These are phyloP conservation scores for Acanthamoeba castellanii DNA, from an alignment of 208 protist species.

Conservation along the genomic window DNA sequence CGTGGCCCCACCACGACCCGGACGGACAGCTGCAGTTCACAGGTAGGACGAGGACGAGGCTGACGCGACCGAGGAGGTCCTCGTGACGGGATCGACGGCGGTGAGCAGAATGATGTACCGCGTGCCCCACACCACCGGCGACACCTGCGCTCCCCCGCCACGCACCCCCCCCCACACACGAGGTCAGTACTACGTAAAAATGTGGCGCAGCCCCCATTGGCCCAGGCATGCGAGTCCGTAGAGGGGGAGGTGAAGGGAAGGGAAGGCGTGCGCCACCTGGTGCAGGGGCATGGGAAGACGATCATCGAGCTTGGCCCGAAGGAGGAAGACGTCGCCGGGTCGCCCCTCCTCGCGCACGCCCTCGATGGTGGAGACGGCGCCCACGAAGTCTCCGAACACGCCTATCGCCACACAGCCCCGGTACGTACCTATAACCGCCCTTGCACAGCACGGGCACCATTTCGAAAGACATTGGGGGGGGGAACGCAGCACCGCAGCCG, in stretches of 20 bases:
- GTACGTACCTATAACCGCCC: background rate
- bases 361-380: background rate
- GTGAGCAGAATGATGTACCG: background rate
- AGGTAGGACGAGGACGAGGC: no score
- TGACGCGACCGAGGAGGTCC: no score
- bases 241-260: no score
- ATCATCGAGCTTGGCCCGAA: background rate
- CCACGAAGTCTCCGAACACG: background rate
- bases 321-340: background rate
- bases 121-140: background rate
- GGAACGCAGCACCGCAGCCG: no score
- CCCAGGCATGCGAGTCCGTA: no score
- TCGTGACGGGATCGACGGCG: background rate
- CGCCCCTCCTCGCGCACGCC: background rate
- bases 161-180: no score
- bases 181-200: no score
- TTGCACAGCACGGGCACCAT: no score
- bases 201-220: no score
- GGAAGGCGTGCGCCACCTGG: background rate
- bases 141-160: background rate
- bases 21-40: no score
- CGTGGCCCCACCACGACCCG: no score
- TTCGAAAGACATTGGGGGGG: no score
- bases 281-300: background rate
- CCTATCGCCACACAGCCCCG: background rate